These are phyloP conservation scores for Stevia rebaudiana DNA, from an alignment of 140 eudicot genomes.

Conservation along the genomic window DNA sequence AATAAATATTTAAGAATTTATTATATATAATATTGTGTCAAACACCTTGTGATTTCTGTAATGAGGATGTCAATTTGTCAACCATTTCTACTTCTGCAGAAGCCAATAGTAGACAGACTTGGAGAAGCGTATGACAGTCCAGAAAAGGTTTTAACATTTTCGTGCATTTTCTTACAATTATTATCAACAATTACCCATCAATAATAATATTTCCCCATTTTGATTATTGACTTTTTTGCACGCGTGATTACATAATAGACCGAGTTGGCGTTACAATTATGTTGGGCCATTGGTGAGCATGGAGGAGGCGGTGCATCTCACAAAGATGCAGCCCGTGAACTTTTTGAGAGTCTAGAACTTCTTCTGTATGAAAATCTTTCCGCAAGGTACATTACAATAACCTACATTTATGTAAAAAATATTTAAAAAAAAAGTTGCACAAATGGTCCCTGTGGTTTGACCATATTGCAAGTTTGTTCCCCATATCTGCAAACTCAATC, in stretches of 20 bases:
- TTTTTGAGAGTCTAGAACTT: slow-evolving; percentile 86
- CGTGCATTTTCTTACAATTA: not conserved
- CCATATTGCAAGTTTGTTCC: too few species aligned
- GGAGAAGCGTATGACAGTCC: slow-evolving; percentile 93
- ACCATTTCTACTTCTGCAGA: slow-evolving; percentile 43
- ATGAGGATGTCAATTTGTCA: not conserved
- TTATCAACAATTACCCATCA: not conserved
- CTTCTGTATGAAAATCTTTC: slow-evolving; percentile 88
- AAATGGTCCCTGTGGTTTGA: too few species aligned
- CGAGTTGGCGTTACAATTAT: slow-evolving; percentile 87
- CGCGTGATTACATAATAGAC: slow-evolving; percentile 39
- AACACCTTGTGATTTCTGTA: not conserved
- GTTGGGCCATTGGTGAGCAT: slow-evolving; percentile 98
- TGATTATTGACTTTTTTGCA: not conserved
- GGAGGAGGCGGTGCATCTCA: slow-evolving; percentile 92
- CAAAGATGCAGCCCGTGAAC: slow-evolving; percentile 92
- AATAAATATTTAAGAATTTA: too few species aligned
- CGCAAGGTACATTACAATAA: slow-evolving; percentile 45
- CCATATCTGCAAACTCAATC: too few species aligned
- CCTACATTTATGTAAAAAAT: not conserved
- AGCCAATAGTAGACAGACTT: slow-evolving; percentile 86
- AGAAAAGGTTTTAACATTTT: slow-evolving; percentile 47
- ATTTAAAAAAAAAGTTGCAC: too few species aligned
- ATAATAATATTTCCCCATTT: not conserved
- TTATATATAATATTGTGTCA: not conserved